A percentile compares a stretch with the other conserved stretches of the same genome.
Conservation (phyloP, 208 protist genomes). For the Naegleria lovaniensis region DNA sequence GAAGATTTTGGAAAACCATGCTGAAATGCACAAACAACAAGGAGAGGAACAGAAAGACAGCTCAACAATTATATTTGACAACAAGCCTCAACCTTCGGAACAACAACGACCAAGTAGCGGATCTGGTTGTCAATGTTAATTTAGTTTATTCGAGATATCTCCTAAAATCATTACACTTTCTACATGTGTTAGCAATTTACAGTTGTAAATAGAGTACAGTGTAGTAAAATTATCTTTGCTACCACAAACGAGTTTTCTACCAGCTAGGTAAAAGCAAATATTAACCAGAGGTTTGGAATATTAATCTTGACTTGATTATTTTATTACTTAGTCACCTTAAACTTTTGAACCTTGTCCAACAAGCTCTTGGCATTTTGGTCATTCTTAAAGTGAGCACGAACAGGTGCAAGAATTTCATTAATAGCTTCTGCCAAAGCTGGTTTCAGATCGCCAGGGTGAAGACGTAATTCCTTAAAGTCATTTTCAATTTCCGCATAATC, state of each 20-base stretch:
- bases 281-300: no score
- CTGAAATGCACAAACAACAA: not conserved
- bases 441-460: slow-evolving; percentile 68
- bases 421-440: slow-evolving; percentile 62
- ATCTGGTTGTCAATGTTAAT: not conserved
- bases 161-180: no score
- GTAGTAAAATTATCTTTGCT: not conserved
- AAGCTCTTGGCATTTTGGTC: slow-evolving; percentile 70
- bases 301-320: not conserved
- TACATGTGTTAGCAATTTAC: no score
- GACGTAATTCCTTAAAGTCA: slow-evolving; percentile 30
- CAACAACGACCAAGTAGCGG: not conserved
- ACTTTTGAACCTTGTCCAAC: slow-evolving; percentile 75
- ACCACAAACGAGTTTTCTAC: not conserved
- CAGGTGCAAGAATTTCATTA: slow-evolving; percentile 83
- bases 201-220: no score
- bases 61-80: not conserved
- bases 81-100: not conserved
- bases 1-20: slow-evolving; percentile 43
- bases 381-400: slow-evolving; percentile 81
- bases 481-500: slow-evolving; percentile 60
- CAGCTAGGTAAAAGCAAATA: no score
- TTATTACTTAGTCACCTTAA: slow-evolving; percentile 47
- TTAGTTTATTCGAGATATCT: no score
- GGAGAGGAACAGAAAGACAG: not conserved